These are phyloP conservation scores for Nematocida sp. DNA, from an alignment of 371 early-diverging fungal genomes.

Conservation along the genomic window DNA sequence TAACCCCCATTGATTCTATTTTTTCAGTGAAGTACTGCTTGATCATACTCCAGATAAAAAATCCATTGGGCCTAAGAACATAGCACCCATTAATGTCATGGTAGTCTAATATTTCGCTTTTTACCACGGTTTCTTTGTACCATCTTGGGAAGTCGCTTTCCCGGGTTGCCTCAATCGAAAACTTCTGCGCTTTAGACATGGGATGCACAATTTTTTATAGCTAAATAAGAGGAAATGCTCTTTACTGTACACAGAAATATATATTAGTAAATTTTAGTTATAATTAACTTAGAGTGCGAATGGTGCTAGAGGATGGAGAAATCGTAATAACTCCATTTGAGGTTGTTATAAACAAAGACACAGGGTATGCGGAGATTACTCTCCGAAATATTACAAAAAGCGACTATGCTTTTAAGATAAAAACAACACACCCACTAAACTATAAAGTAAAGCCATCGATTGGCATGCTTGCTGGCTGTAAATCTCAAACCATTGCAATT, in stretches of 20 bases:
- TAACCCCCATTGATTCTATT: conserved; percentile 87
- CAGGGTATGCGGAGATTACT: neutral
- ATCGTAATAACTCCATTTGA: conserved; percentile 13
- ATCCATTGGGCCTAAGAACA: conserved; percentile 92
- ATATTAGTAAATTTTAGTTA: conserved; percentile 19
- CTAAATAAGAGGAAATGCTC: conserved; percentile 2
- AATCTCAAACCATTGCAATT: neutral
- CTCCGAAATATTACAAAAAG: conserved; percentile 5
- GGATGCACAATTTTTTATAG: conserved; percentile 2
- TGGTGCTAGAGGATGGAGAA: neutral
- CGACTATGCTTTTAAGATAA: conserved; percentile 53
- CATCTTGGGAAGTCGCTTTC: conserved; percentile 71
- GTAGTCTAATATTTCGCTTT: conserved; percentile 95
- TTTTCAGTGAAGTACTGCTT: conserved; percentile 81
- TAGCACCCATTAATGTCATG: conserved; percentile 98
- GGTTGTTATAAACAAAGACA: conserved; percentile 19
- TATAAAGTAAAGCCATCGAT: conserved; percentile 43
- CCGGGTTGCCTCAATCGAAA: conserved; percentile 87
- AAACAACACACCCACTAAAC: conserved; percentile 39
- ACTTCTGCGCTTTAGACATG: conserved; percentile 71
- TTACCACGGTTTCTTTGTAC: conserved; percentile 75
- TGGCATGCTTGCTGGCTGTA: conserved; percentile 2
- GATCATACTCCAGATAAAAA: conserved; percentile 86
- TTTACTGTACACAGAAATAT: neutral
- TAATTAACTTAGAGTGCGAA: neutral